phyloP scores from a whole-genome alignment of 192 early-diverging fungal species.

The Entomortierella parvispora region DNA sequence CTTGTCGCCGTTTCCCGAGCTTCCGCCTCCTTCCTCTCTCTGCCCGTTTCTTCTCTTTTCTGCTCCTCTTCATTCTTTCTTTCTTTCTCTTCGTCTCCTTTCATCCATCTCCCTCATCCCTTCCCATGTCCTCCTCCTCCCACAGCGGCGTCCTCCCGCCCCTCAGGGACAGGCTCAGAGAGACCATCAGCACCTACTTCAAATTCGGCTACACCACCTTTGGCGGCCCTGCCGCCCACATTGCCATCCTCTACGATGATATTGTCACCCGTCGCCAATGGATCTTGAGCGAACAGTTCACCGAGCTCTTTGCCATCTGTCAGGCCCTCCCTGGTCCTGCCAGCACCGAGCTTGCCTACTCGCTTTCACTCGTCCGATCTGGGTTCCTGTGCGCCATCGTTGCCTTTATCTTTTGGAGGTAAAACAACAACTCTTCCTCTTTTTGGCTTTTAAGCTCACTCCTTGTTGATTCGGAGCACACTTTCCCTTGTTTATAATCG shows the following conservation, averaged over 20 bases:
- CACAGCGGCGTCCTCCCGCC: conserved; percentile 9
- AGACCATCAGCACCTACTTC: conserved; percentile 39
- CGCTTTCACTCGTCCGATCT: conserved; percentile 59
- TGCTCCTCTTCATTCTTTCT: neutral
- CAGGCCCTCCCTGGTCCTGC: conserved; percentile 72
- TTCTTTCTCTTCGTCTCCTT: neutral
- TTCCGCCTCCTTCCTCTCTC: too few species aligned
- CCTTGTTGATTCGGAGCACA: conserved; percentile 23
- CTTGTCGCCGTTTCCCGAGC: too few species aligned
- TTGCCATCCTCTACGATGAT: conserved; percentile 64
- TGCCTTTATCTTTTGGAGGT: conserved; percentile 68
- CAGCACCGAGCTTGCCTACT: conserved; percentile 63
- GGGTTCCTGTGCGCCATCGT: conserved; percentile 59
- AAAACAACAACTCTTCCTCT: neutral
- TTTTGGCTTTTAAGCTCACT: conserved; percentile 35
- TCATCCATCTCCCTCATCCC: neutral
- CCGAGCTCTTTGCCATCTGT: conserved; percentile 72
- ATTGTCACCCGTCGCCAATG: conserved; percentile 65
- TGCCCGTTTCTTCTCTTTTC: neutral
- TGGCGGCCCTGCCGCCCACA: conserved; percentile 70
- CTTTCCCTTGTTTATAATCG: too few species aligned
- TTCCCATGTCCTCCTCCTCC: neutral
- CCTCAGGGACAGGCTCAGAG: conserved; percentile 28
- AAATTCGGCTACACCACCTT: conserved; percentile 68
- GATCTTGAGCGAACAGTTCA: conserved; percentile 65